These are phyloP conservation scores for Hymenoscyphus infarciens DNA, from an alignment of 2,329 filamentous ascomycete genomes.

Conservation along the genomic window DNA sequence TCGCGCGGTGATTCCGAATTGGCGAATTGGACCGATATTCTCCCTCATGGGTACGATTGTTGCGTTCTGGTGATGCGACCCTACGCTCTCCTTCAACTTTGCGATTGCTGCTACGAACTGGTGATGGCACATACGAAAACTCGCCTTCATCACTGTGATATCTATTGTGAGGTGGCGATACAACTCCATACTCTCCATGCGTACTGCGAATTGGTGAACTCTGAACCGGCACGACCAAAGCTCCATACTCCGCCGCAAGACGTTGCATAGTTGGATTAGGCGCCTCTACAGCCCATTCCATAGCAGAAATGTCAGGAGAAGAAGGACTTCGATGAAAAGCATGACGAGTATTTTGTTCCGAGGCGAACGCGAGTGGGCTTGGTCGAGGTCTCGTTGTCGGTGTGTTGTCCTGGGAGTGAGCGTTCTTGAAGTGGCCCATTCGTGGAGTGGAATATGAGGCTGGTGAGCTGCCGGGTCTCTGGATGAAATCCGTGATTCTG, in stretches of 20 bases:
- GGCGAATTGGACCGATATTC: conserved; percentile 4
- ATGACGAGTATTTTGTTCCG: conserved; percentile 8
- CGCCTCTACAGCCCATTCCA: not conserved
- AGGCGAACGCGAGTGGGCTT: conserved; percentile 4
- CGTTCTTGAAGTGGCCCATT: conserved; percentile 25
- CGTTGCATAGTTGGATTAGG: not conserved
- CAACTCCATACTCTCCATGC: not conserved
- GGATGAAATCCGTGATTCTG: conserved; percentile 28
- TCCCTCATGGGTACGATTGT: not conserved
- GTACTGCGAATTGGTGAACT: conserved; percentile 1
- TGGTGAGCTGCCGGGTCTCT: conserved; percentile 13
- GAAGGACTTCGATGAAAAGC: conserved; percentile 26
- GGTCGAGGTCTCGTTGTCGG: conserved; percentile 8
- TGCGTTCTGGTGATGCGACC: not conserved
- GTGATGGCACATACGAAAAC: not conserved
- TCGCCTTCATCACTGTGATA: not conserved
- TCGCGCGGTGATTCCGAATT: not conserved
- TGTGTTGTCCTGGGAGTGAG: conserved; percentile 24
- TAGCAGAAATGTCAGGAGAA: conserved; percentile 16
- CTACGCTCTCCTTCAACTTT: not conserved
- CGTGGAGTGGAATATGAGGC: conserved; percentile 15
- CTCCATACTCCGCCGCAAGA: conserved; percentile 4
- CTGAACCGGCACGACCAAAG: not conserved
- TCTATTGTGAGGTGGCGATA: not conserved
- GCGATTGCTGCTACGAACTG: not conserved